Evolutionary conservation across 331 rosid species (phyloP).

Genomic region (Spiraea crenata): DNA sequence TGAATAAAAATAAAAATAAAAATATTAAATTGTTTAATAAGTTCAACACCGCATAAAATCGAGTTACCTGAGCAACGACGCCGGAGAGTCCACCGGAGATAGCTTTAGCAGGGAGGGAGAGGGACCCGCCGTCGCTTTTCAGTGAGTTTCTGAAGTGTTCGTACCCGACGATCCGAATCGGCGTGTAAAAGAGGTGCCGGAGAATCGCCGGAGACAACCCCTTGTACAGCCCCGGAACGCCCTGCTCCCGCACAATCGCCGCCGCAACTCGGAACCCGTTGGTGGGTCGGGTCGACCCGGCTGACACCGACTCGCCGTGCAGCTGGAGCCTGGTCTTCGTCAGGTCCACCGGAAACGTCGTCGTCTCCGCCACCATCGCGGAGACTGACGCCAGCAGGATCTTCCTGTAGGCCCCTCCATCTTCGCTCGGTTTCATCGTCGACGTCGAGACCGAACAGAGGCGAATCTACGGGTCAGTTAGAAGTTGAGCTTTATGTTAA

Average conservation of each 20-base stretch:
- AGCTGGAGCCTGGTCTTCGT: conserved; percentile 88
- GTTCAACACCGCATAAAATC: not conserved
- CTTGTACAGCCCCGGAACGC: conserved; percentile 64
- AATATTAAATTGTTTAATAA: no score
- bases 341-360: conserved; percentile 80
- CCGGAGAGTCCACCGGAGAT: conserved; percentile 74
- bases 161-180: conserved; percentile 77
- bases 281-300: conserved; percentile 42
- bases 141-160: conserved; percentile 54
- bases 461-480: no score
- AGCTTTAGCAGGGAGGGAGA: conserved; percentile 57
- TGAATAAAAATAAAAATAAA: no score
- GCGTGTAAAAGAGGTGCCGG: conserved; percentile 77
- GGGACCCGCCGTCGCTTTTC: conserved; percentile 37
- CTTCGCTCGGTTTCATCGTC: conserved; percentile 40
- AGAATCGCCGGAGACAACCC: conserved; percentile 82
- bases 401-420: conserved; percentile 40
- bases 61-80: conserved; percentile 67
- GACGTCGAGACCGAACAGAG: not conserved
- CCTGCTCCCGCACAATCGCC: conserved; percentile 54
- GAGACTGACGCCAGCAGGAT: conserved; percentile 57
- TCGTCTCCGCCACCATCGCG: conserved; percentile 84
- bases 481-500: no score
- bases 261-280: conserved; percentile 56
- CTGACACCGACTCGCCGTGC: conserved; percentile 60